These are phyloP conservation scores for Cladosporium oxysporum DNA, from an alignment of 2,329 filamentous ascomycete genomes.

Conservation along the genomic window DNA sequence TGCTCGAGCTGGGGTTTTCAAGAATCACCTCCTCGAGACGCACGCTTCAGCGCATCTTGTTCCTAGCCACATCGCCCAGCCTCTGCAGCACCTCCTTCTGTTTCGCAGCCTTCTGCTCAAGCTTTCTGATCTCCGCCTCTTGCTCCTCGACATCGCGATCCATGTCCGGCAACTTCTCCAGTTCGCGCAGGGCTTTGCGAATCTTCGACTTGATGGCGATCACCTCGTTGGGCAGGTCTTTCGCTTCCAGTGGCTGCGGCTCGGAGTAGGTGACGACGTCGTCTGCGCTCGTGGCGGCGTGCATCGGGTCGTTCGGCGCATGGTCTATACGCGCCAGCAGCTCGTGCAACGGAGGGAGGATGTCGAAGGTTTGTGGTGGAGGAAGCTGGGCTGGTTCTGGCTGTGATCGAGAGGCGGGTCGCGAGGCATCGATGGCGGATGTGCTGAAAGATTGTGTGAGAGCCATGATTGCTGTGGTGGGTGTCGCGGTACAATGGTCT, in stretches of 20 bases:
- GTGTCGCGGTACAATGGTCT: not conserved
- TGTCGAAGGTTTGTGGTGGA: constrained; percentile 80
- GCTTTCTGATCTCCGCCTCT: constrained; percentile 66
- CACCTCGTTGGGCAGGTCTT: constrained; percentile 77
- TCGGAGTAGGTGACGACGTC: constrained; percentile 41
- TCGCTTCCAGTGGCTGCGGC: constrained; percentile 57
- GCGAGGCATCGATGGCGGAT: constrained; percentile 7
- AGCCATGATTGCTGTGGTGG: not conserved
- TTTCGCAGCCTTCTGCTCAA: constrained; percentile 63
- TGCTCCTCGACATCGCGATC: constrained; percentile 67
- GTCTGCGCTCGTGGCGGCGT: constrained; percentile 31
- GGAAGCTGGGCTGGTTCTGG: constrained; percentile 51
- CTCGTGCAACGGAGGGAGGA: constrained; percentile 76
- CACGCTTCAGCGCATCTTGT: constrained; percentile 13
- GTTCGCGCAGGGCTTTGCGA: constrained; percentile 65
- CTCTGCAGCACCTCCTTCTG: constrained; percentile 43
- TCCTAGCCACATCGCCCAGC: constrained; percentile 7
- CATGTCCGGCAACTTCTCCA: constrained; percentile 70
- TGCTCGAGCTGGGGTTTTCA: too few relatives aligned
- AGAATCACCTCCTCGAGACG: not conserved
- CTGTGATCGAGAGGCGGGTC: constrained; percentile 6
- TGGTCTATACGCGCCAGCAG: constrained; percentile 69
- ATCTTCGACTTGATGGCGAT: constrained; percentile 76
- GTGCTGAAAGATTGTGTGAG: constrained; percentile 14
- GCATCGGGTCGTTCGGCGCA: constrained; percentile 10